Evolutionary conservation across 2,329 filamentous ascomycete species (phyloP).

Genomic region (Daldinia sp.): DNA sequence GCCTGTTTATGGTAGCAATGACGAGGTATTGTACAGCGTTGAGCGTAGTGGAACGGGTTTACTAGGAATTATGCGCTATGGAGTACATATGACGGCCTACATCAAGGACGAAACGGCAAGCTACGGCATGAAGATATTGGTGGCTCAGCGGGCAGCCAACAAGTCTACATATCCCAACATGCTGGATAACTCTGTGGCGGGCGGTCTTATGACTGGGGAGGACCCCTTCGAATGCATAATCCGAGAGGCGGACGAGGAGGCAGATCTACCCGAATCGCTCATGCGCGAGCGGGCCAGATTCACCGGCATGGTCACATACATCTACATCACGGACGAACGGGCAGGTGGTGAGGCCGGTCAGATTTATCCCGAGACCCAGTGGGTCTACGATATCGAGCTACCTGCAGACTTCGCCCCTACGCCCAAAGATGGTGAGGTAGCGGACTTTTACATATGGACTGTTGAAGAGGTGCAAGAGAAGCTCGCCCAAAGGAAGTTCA

Average conservation of each 20-base stretch:
- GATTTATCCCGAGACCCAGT: constrained; percentile 90
- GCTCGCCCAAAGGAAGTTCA: constrained; percentile 79
- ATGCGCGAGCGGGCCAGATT: constrained; percentile 68
- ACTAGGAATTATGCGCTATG: constrained; percentile 80
- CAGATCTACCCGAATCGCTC: constrained; percentile 74
- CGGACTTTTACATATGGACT: constrained; percentile 79
- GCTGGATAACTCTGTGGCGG: constrained; percentile 92
- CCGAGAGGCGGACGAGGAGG: constrained; percentile 89
- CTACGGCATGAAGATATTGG: constrained; percentile 79
- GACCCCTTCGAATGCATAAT: constrained; percentile 82
- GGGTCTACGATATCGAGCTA: constrained; percentile 88
- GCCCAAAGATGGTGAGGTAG: constrained; percentile 89
- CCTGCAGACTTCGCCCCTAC: constrained; percentile 71
- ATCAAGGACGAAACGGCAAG: constrained; percentile 56
- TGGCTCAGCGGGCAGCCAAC: constrained; percentile 75
- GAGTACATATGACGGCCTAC: constrained; percentile 83
- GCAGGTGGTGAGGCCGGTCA: constrained; percentile 83
- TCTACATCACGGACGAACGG: constrained; percentile 77
- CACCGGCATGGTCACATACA: constrained; percentile 81
- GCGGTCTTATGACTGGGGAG: constrained; percentile 82
- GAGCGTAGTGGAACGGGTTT: constrained; percentile 79
- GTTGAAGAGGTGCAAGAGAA: constrained; percentile 78
- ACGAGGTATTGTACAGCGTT: constrained; percentile 73
- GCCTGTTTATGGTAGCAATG: constrained; percentile 73
- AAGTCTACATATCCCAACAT: constrained; percentile 93